Base-by-base conservation (phyloP, 2,329 filamentous ascomycete genomes). In the Paraphoma chrysanthemicola region DNA sequence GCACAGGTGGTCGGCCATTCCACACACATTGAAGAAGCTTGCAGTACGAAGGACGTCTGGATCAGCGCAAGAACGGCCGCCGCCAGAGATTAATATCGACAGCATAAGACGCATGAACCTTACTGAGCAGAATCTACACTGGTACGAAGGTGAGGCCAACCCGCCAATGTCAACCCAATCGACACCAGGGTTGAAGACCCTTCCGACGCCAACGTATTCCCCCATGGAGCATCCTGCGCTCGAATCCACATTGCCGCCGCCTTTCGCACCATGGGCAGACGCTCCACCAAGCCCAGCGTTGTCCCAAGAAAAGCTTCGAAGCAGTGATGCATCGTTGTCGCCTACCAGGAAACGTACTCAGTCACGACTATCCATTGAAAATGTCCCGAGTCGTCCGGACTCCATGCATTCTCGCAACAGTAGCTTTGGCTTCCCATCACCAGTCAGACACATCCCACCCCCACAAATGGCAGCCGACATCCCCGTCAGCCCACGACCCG, bases 1-100 rank as follows among this genome's bases (percentile, higher is more conserved):
- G 33, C 60, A 66, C 17, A 62, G 67, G 43, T 70, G 67, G 67
- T 68, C 67, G 17, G 56, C 65, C 4, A 68, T 69, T 51, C 67
- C 67, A 14, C 58, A 62, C 23, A 51, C 65, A 0, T 55, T 68
- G 33, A 70, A 66, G 55, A 64, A 61, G 31, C 55, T 70, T 31
- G 54, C 61, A 30, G 59, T 58, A 44, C 53, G 64, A 47, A 57
- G 61, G 31, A 57, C 53, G 16, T 67, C 62, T 33, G 52, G 56
- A 17, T 58, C 63, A 12, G 44, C 52, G 47, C 62, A 65, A 9
- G 57, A 64, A 9, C 48, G 49, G n/a, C 57, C 55, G 41, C 55
- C 55, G 41, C 55, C 57, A 28, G 55, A 59, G 18, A 38, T 44
- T 0, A 57, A 60, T 17, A 53, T 64, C 3, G 55, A 59, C 31